A percentile compares a stretch with the other conserved stretches of the same genome.
Evolutionary conservation across 140 eudicot species (phyloP).

Genomic region (Bidens hawaiensis): DNA sequence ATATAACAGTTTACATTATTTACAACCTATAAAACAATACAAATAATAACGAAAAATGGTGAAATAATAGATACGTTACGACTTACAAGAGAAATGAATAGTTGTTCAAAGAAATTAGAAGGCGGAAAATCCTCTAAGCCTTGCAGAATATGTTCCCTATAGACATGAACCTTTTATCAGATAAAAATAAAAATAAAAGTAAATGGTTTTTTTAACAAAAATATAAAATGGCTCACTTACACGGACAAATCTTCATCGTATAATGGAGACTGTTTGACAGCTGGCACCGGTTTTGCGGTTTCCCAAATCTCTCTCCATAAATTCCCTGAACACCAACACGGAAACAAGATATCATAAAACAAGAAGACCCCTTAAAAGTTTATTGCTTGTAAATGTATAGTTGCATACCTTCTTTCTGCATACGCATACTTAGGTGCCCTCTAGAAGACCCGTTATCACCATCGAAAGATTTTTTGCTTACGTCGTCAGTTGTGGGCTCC

Average conservation of each 20-base stretch:
- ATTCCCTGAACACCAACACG: conserved; percentile 56
- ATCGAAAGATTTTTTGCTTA: conserved; percentile 38
- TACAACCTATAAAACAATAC: background rate
- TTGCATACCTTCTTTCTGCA: conserved; percentile 96
- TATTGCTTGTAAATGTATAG: background rate
- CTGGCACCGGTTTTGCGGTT: conserved; percentile 94
- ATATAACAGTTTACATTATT: conserved; percentile 3
- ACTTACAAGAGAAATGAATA: conserved; percentile 73
- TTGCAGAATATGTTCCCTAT: conserved; percentile 76
- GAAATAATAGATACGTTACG: conserved; percentile 28
- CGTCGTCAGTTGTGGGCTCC: conserved; percentile 47
- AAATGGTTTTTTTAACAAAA: background rate
- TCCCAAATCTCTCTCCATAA: conserved; percentile 98
- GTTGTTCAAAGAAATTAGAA: conserved; percentile 73
- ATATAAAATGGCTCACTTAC: conserved; percentile 45
- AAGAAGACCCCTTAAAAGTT: background rate
- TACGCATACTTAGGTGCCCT: conserved; percentile 88
- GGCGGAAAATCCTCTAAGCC: conserved; percentile 74
- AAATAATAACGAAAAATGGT: background rate
- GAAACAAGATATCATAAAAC: background rate
- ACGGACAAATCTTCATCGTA: conserved; percentile 95
- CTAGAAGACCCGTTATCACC: conserved; percentile 46
- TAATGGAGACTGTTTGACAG: conserved; percentile 86
- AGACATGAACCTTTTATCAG: conserved; percentile 22
- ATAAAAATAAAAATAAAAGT: background rate